phyloP scores from a whole-genome alignment of 2,329 filamentous ascomycete species.

The Chalara sp. region DNA sequence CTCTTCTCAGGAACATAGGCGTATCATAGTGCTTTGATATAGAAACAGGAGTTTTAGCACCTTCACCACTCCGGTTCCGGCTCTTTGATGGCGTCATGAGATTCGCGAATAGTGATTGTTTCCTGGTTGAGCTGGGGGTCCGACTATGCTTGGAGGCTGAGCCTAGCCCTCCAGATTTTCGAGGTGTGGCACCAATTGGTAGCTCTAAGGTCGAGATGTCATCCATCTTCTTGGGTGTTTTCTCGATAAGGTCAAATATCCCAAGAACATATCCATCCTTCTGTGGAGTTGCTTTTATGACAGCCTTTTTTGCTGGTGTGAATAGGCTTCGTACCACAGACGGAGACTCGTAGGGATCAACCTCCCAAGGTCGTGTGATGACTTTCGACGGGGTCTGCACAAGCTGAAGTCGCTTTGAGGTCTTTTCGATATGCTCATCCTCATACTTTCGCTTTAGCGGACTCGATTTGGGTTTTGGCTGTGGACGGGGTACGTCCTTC shows the following conservation, averaged over 20 bases:
- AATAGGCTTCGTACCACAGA: slow-evolving; percentile 52
- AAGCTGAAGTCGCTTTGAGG: slow-evolving; percentile 44
- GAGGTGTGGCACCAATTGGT: slow-evolving; percentile 33
- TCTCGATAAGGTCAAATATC: slow-evolving; percentile 64
- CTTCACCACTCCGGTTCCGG: slow-evolving; percentile 31
- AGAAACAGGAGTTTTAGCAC: slow-evolving; percentile 40
- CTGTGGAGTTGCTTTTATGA: slow-evolving; percentile 73
- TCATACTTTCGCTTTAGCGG: slow-evolving; percentile 30
- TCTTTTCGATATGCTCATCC: slow-evolving; percentile 35
- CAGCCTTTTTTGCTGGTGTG: slow-evolving; percentile 50
- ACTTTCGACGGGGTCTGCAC: slow-evolving; percentile 40
- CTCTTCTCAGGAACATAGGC: slow-evolving; percentile 61
- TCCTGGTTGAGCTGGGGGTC: slow-evolving; percentile 48
- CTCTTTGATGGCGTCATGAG: slow-evolving; percentile 60
- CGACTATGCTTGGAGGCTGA: slow-evolving; percentile 16
- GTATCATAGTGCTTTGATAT: slow-evolving; percentile 58
- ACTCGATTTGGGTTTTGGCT: slow-evolving; percentile 24
- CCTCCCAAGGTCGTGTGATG: slow-evolving; percentile 27
- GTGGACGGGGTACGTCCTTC: slow-evolving; percentile 35
- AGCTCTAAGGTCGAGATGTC: slow-evolving; percentile 20
- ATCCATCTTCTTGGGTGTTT: slow-evolving; percentile 24
- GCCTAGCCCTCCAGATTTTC: slow-evolving; percentile 13
- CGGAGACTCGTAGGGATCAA: slow-evolving; percentile 47
- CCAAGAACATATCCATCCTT: slow-evolving; percentile 71
- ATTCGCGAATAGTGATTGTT: slow-evolving; percentile 52